Evolutionary conservation across 2,329 filamentous ascomycete species (phyloP).

Genomic region (Ascochyta pisi): DNA sequence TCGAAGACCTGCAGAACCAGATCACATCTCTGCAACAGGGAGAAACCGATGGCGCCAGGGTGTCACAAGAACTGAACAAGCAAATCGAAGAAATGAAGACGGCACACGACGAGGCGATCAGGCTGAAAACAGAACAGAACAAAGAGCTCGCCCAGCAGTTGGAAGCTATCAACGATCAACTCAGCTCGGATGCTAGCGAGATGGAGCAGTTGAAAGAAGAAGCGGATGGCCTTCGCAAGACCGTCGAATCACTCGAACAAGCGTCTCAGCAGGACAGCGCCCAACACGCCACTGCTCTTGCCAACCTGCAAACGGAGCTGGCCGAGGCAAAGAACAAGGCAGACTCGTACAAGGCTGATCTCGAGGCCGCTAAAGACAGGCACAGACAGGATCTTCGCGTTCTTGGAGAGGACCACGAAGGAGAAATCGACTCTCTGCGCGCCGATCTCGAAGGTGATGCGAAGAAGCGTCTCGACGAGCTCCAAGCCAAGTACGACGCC

Average conservation of each 20-base stretch:
- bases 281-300: conserved; percentile 34
- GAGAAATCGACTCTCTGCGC: conserved; percentile 44
- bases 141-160: conserved; percentile 44
- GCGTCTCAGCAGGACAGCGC: conserved; percentile 35
- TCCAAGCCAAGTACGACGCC: conserved; percentile 42
- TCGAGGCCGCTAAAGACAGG: conserved; percentile 34
- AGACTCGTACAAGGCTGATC: conserved; percentile 36
- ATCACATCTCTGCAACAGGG: conserved; percentile 44
- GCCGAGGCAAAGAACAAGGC: conserved; percentile 36
- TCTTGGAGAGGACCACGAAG: conserved; percentile 43
- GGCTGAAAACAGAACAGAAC: conserved; percentile 39
- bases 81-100: conserved; percentile 42
- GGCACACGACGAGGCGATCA: conserved; percentile 40
- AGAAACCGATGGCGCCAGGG: conserved; percentile 39
- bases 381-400: conserved; percentile 39
- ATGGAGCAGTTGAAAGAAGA: conserved; percentile 39
- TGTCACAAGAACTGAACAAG: conserved; percentile 41
- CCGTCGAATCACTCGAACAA: conserved; percentile 43
- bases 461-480: conserved; percentile 40
- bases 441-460: conserved; percentile 47
- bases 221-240: conserved; percentile 38
- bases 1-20: conserved; percentile 44
- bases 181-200: conserved; percentile 37
- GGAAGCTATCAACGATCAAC: conserved; percentile 45
- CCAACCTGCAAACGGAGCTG: conserved; percentile 35